Evolutionary conservation across 2,329 filamentous ascomycete genomes (phyloP), one percentile per base, ranked within the genome.

Genomic region (Aspergillus fischeri): DNA sequence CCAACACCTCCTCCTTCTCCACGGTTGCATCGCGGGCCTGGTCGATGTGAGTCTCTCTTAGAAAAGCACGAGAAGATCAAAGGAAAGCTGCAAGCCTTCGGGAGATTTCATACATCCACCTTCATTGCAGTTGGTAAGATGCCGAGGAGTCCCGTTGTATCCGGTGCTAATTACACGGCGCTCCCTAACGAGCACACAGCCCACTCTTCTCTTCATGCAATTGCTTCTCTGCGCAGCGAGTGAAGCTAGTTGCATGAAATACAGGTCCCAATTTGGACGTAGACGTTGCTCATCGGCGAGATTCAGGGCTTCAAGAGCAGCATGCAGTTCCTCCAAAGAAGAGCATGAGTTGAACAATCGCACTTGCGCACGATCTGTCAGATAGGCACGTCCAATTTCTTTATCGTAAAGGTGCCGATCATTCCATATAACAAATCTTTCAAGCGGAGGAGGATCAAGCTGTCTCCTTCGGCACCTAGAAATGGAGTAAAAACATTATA

Each of bases 151-250:
- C 60, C 94, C 94, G 75, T 99, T 99, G 78, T 99, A 99, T 21
- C 94, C 94, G 0, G 94, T 99, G 70, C 88, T 91, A 64, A 97
- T 90, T 61, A 99, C 94, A 65, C 92, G 85, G 67, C 87, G 87
- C 69, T 92, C 88, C 61, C 88, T 83, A 35, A 97, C 92, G 9
- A 99, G 82, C 6, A 97, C 94, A 76, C 92, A 97, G 7, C 94
- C 94, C 1, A 99, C 94, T 63, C 93, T 86, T 29, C 94, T 84
- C 78, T 97, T 97, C 94, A 99, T 99, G 79, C 94, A 99, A 75
- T 99, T 99, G 70, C 88, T 91, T 62, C 94, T 85, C 65, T 91
- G 89, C 0, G 93, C 90, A 7, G 94, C 94, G 50, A 99, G 85
- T 35, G 90, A 91, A 4, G 94, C 92, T n/a, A 99, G 81, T 44